Evolutionary conservation across 2,329 filamentous ascomycete genomes (phyloP).

Genomic region (Stachybotrys elegans): DNA sequence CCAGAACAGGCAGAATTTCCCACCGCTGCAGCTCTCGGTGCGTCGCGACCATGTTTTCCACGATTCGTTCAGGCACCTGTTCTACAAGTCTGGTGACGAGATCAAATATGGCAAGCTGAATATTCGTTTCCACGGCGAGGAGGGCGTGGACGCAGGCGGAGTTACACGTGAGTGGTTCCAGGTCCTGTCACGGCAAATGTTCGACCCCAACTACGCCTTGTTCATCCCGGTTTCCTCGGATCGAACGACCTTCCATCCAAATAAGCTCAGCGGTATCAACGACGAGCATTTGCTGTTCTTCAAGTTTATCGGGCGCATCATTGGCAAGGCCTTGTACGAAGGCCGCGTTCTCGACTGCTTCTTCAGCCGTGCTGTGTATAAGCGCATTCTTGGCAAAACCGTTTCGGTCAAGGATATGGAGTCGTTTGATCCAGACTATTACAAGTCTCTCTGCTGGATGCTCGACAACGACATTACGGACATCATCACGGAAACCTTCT

Average conservation of each 20-base stretch:
- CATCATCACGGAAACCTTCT: conserved; percentile 94
- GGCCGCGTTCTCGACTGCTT: conserved; percentile 94
- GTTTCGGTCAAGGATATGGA: conserved; percentile 99
- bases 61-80: conserved; percentile 96
- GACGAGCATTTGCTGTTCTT: conserved; percentile 96
- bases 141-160: conserved; percentile 95
- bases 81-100: conserved; percentile 93
- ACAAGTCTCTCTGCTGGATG: conserved; percentile 98
- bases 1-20: conserved; percentile 64
- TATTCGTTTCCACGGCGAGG: conserved; percentile 94
- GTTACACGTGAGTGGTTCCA: conserved; percentile 99
- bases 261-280: conserved; percentile 89
- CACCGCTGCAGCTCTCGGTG: conserved; percentile 77
- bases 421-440: conserved; percentile 95
- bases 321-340: conserved; percentile 96
- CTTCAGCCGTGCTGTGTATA: conserved; percentile 98
- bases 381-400: conserved; percentile 88
- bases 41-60: conserved; percentile 95
- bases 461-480: conserved; percentile 97
- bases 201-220: conserved; percentile 93
- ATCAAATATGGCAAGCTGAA: conserved; percentile 99
- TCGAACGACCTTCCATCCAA: conserved; percentile 97
- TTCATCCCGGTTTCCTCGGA: conserved; percentile 97
- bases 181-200: conserved; percentile 95
- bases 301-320: conserved; percentile 98